Base-by-base conservation (phyloP, 164 flowering plant genomes). In the Cinnamomum chago region DNA sequence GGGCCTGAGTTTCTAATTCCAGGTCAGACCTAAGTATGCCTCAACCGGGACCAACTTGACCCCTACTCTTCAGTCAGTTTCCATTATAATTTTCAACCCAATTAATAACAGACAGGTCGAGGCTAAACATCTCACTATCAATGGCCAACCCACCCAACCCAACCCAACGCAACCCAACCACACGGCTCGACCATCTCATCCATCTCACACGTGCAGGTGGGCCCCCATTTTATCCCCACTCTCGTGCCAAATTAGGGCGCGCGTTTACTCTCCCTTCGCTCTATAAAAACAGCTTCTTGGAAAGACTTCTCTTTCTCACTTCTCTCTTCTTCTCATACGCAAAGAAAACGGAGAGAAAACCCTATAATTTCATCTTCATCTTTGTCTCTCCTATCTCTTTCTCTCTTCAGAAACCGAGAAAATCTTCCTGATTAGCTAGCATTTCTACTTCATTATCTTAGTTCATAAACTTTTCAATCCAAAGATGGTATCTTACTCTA, bases 231-330 rank as follows among this genome's bases (percentile, higher is more conserved):
- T 30, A 30, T 4, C 35, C 10, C 2, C 47, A 2, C 5, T 11
- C 67, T 6, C 67, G 50, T 67, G 69, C 47, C 69, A 67, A 30
- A 67, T 67, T 67, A 67, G 69, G 69, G 69, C 69, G 69, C 69
- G 69, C 69, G n/a, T 67, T 67, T 67, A 3, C 50, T 17, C 69
- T 55, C 60, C 3, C 0, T 55, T 55, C 60, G 17, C 60, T 15
- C 60, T 13, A 55, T 55, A 55, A 20, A 15, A 55, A 55, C 7
- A 7, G 67, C 28, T 64, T 7, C 6, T 17, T 30, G 6, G 5
- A 5, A 23, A 62, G n/a, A 5, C 28, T n/a, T 17, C 50, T 67
- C 68, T 65, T 27, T 33, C 47, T 14, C 69, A 25, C 60, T 55
- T 30, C 47, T 30, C 66, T 24, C 15, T 1, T 25, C 33, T 10